Evolutionary conservation across 768 basidiomycete species (phyloP), one percentile per base, ranked within the genome.

Genomic region (Amanita rubescens): DNA sequence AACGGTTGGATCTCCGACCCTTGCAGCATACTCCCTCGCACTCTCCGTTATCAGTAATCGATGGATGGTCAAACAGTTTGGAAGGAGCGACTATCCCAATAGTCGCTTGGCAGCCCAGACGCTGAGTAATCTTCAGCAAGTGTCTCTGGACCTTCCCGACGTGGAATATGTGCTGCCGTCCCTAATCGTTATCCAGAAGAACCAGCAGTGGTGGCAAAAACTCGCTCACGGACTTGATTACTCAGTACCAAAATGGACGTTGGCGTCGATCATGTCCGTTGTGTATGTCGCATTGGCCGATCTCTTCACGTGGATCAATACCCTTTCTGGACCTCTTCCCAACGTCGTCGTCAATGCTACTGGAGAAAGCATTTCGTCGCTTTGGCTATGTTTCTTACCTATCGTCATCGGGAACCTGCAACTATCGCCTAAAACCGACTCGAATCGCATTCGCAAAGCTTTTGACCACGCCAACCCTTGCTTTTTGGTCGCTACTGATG

Each of bases 221-320:
- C 57, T 75, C 32, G 53, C 61, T 3, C 53, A 59, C 1, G 61
- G 63, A 53, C 63, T 78, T 22, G 60, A 75, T 42, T 66, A 66
- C 43, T 60, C 61, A 5, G 49, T 25, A 8, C 70, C 72, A 44
- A 65, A 67, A 19, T 72, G 71, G 71, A 70, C 68, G 1, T 66
- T 71, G 15, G 53, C 70, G 9, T 72, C 73, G 1, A 70, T 63
- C 1, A 63, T 66, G 5, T 71, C 71, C 4, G 73, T 77, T 15
- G 57, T 59, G 0, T 78, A 75, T 74, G 75, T 77, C 2, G 54
- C 74, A 34, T 60, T 77, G 5, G 75, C 76, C 0, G 77, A 75
- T 51, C 46, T 67, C 3, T 65, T 74, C 56, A 74, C 72, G 3
- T 59, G 74, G 25, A 49, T 70, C n/a, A 66, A 70, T 44, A 66